Base-by-base conservation (phyloP, 768 basidiomycete genomes). In the Tricholoma matsutake region DNA sequence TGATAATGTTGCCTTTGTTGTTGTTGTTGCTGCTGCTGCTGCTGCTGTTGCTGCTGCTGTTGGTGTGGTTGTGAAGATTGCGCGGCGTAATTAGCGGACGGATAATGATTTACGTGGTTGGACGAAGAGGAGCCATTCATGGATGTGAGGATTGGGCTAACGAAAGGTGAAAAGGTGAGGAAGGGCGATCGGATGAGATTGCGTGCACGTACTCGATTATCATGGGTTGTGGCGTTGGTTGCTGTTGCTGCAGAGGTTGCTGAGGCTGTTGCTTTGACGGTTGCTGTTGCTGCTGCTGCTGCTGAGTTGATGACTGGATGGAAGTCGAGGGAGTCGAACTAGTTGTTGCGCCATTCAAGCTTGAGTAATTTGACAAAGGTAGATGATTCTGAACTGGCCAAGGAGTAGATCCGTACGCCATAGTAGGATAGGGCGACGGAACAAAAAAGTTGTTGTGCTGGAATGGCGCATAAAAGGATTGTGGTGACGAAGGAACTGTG, bases 281-380 rank as follows among this genome's bases (percentile, higher is more conserved):
- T 37, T 76, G 72, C 58, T 70, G 69, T 41, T 70, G 72, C 54
- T 71, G 73, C 31, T 67, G 69, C 56, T 71, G 68, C 65, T 70
- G 71, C 16, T 61, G 67, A 22, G 57, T 51, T 43, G 63, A 66
- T 32, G 65, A 61, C 18, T 65, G 69, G 65, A 71, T 37, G 63
- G 69, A 71, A 1, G 75, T 63, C 16, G 71, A 57, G 4, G 76
- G 61, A 7, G 78, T 68, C 34, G 79, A 72, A 14, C 80, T 73
- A 1, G 77, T 83, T 10, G 87, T 89, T n/a, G 89, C 88, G 14
- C 88, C 89, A 70, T 91, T 90, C 53, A 91, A 73, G 51, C 85
- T 84, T n/a, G 91, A 92, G 62, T 91, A 92, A 61, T 75, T 85
- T 13, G 90, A 91, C 29, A 92, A 71, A 0, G 90, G 90, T 1